Evolutionary conservation across 768 basidiomycete genomes (phyloP), one percentile per base, ranked within the genome.

Genomic region (Tulasnella calospora): DNA sequence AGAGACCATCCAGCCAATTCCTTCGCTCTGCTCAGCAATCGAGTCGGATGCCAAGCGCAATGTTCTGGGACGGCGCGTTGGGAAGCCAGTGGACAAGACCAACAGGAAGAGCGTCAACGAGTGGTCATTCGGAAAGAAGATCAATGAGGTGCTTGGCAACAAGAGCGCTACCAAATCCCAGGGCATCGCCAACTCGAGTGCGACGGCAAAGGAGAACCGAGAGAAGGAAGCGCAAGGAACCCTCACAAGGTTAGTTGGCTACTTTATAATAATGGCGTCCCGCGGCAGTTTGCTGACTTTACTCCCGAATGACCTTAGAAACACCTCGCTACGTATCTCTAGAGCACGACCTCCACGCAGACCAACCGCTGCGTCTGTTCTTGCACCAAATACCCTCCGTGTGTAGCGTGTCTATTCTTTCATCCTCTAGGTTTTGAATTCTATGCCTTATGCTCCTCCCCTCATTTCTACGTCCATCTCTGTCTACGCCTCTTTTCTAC

Each of bases 191-290:
- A 36, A 67, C 27, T 38, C 79, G 15, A 77, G 73, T 27, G 73
- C 74, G n/a, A 33, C 33, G 27, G 73, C 55, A 13, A 75, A 76
- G 61, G 79, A 76, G 74, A 79, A 79, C 33, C 35, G 70, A 41
- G 74, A 79, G 30, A 70, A 5, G 30, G 79, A 79, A 41, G 73
- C 75, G 33, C 47, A 51, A 30, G 79, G 79, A 21, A 36, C 67
- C 35, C 67, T 75, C 23, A 23, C 55, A 30, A 70, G 46, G 79
- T 79, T 69, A 17, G 79, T 77, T 15, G n/a, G 10, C 41, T 3
- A 38, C 27, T 38, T 9, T n/a, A n/a, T n/a, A 19, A 9, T 57
- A 19, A n/a, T n/a, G 10, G 27, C 9, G 21, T 70, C 9, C 13
- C 36, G 19, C 8, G 10, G 27, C 35, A 74, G 38, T 21, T 40